Evolutionary conservation across 2,329 filamentous ascomycete genomes (phyloP).

Genomic region (Epichloe gansuensis): DNA sequence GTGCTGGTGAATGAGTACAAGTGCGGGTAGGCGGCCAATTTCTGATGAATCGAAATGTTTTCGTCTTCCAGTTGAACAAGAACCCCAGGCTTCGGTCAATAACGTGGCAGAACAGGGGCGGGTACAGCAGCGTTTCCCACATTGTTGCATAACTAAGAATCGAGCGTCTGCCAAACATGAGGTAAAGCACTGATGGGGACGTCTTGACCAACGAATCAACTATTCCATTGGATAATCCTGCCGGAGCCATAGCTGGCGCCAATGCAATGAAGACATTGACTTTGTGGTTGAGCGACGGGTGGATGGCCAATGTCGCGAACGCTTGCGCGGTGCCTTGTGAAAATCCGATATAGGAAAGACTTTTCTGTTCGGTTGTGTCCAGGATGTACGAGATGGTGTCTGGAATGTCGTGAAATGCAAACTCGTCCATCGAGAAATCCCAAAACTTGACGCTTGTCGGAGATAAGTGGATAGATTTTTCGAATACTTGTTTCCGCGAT

Average conservation of each 20-base stretch:
- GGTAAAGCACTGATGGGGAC: conserved; percentile 81
- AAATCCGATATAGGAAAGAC: conserved; percentile 91
- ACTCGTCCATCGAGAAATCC: conserved; percentile 98
- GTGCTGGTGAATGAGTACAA: conserved; percentile 94
- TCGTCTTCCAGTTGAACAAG: conserved; percentile 79
- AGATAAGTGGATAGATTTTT: conserved; percentile 76
- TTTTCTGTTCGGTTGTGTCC: conserved; percentile 66
- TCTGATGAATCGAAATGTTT: conserved; percentile 81
- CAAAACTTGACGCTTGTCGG: conserved; percentile 73
- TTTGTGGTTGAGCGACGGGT: conserved; percentile 82
- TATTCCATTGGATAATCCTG: conserved; percentile 77
- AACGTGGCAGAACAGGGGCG: conserved; percentile 77
- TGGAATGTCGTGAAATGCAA: conserved; percentile 94
- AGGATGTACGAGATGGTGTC: conserved; percentile 90
- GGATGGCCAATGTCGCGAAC: conserved; percentile 85
- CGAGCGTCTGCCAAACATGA: conserved; percentile 82
- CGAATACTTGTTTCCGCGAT: conserved; percentile 96
- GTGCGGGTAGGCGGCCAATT: conserved; percentile 90
- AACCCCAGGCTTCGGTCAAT: conserved; percentile 75
- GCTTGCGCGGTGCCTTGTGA: conserved; percentile 95
- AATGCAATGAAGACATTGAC: conserved; percentile 94
- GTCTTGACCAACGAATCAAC: conserved; percentile 91
- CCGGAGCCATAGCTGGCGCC: conserved; percentile 91
- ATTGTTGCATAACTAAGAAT: conserved; percentile 89
- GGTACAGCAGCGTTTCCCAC: conserved; percentile 95